Base-by-base conservation (phyloP, 345 rosid genomes). In the Bruguiera sexangula region DNA sequence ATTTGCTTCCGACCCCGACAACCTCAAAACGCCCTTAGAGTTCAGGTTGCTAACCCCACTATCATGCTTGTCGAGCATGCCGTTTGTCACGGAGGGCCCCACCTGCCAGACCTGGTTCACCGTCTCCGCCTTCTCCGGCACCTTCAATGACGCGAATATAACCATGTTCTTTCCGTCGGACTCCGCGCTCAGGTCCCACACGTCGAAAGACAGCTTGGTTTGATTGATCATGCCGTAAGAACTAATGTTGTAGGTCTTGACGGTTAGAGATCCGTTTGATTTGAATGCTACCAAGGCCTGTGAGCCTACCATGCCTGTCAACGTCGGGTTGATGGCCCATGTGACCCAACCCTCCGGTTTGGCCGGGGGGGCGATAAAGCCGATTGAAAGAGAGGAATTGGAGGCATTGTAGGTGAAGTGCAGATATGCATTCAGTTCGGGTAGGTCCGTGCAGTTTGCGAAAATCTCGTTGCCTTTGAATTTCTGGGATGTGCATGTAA, bases 261-360 rank as follows among this genome's bases (percentile, higher is more conserved):
- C 81, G 24, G 60, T 66, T 1, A 77, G 24, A 60, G 50, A 27
- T 60, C 78, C 72, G 62, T 63, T 51, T 34, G 85, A 71, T 77
- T 78, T 85, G 64, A 79, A 60, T 22, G 96, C 96, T 5, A 91
- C 20, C 43, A 93, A 73, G 0, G 93, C 80, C 75, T 93, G 98
- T 22, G 91, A 66, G 18, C 97, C 98, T 0, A 0, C 1, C 98
- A 93, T 93, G 24, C 76, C 80, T 6, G 60, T 52, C 7, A 18
- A 76, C 19, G 75, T 81, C 2, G 89, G 97, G 59, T 93, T 93
- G 62, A 93, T 78, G 29, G 82, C 98, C 98, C 97, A 93, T 19
- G 87, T 77, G 66, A 80, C 52, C 98, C 98, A 93, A 27, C 96
- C 96, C 46, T 37, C 63, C 57, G 88, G 1, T 67, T 19, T 9